Evolutionary conservation across 495 filamentous ascomycete genomes (phyloP), one percentile per base, ranked within the genome.

Genomic region (Achaetomiella virescens): DNA sequence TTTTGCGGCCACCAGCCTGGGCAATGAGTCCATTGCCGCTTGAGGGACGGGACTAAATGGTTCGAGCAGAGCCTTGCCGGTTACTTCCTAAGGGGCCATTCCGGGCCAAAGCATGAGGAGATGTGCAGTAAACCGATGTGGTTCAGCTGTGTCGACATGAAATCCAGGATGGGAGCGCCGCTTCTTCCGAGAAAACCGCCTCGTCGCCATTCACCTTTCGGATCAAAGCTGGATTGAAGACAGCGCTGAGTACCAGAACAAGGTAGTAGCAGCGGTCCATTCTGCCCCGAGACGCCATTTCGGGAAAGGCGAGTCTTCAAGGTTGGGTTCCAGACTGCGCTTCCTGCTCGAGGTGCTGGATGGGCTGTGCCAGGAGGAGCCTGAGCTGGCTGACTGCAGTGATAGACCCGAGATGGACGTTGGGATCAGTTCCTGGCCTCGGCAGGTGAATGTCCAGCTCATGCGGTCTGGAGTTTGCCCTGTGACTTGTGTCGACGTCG

Each of bases 291-390:
- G 14, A 1, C 44, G 43, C 6, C 44, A 33, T 17, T 48, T 40
- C 33, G 35, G 22, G 11, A 21, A 22, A 8, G 43, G 35, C 0
- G 43, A 48, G 17, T 22, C 35, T 5, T 48, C 35, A 7, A 36
- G 22, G 1, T 33, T 1, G 12, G 29, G 7, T 1, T 55, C 43
- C 2, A 41, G 17, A 11, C 6, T 24, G 35, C 33, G 52, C 17
- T 48, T 55, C 21, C 31, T 48, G 44, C 52, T 48, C 24, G 43
- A 37, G 0, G 52, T 40, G 52, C 43, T 55, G 1, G 42, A 37
- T 0, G 15, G 15, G 43, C 35, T 48, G 20, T 27, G 15, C 31
- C 41, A 47, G 8, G 43, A 38, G 17, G 33, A 20, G 3, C 36
- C 43, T 1, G 52, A 48, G 35, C 35, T 33, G 6, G 33, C 36